phyloP scores from a whole-genome alignment of 176 grass and related monocot genomes.

The Eleusine coracana region DNA sequence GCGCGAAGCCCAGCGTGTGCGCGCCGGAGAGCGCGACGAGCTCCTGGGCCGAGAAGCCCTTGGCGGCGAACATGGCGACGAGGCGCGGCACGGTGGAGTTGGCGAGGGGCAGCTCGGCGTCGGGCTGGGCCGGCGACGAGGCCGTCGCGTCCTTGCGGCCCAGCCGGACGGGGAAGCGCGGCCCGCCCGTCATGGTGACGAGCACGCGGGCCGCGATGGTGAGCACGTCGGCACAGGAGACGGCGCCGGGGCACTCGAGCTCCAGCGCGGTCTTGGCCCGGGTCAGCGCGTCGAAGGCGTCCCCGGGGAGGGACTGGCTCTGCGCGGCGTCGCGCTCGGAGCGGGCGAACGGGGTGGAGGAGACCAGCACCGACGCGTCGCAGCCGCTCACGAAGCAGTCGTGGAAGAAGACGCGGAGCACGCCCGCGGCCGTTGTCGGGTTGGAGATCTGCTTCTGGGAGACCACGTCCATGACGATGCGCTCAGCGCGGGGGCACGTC shows the following conservation, averaged over 20 bases:
- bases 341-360: constrained; percentile 51
- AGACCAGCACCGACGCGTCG: constrained; percentile 67
- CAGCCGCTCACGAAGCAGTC: constrained; percentile 78
- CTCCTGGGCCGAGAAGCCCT: constrained; percentile 54
- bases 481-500: constrained; percentile 56
- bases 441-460: constrained; percentile 61
- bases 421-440: constrained; percentile 72
- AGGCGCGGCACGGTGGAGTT: constrained; percentile 45
- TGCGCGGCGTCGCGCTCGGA: constrained; percentile 60
- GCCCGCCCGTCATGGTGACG: constrained; percentile 65
- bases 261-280: constrained; percentile 66
- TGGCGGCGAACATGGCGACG: constrained; percentile 42
- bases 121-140: constrained; percentile 43
- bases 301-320: constrained; percentile 70
- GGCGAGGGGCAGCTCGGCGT: constrained; percentile 46
- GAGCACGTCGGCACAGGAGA: constrained; percentile 78
- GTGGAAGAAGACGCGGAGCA: constrained; percentile 80
- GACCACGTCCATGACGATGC: constrained; percentile 61
- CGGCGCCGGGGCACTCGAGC: constrained; percentile 69
- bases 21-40: constrained; percentile 68
- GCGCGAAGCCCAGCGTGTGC: constrained; percentile 60
- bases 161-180: constrained; percentile 53
- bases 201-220: constrained; percentile 62
- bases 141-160: constrained; percentile 68
- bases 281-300: constrained; percentile 69